Percentiles rank a stretch among this genome's conserved stretches.
Conservation (phyloP, 2,329 filamentous ascomycete genomes). For the Colletotrichum navitas region DNA sequence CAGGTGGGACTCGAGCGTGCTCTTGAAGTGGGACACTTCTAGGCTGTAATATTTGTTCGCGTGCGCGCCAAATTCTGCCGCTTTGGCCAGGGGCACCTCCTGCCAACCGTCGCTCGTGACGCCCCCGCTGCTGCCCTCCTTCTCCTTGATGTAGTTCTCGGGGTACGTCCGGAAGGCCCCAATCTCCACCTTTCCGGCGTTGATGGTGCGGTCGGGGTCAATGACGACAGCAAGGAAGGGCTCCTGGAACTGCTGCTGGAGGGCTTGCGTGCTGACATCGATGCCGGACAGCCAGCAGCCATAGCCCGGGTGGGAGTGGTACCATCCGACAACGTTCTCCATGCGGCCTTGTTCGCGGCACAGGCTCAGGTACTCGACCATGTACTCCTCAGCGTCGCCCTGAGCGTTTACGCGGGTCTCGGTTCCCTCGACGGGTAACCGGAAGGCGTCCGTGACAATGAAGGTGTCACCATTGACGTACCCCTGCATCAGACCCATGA, state of each 20-base stretch:
- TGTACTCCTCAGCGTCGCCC: slow-evolving; percentile 96
- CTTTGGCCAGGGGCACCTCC: slow-evolving; percentile 90
- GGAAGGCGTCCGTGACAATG: slow-evolving; percentile 93
- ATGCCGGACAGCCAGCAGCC: slow-evolving; percentile 98
- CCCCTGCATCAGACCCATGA: slow-evolving; percentile 99
- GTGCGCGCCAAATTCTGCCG: slow-evolving; percentile 95
- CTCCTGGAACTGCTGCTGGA: slow-evolving; percentile 87
- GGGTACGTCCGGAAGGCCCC: slow-evolving; percentile 96
- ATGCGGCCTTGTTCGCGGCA: slow-evolving; percentile 81
- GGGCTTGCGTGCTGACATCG: slow-evolving; percentile 88
- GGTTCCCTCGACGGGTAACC: slow-evolving; percentile 96
- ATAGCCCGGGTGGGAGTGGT: slow-evolving; percentile 97
- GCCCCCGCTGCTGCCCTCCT: slow-evolving; percentile 49
- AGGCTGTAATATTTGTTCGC: slow-evolving; percentile 91
- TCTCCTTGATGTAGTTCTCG: slow-evolving; percentile 72
- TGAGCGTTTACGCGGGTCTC: slow-evolving; percentile 98
- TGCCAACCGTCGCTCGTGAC: slow-evolving; percentile 70
- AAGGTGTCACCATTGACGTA: slow-evolving; percentile 89
- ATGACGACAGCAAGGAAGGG: slow-evolving; percentile 95
- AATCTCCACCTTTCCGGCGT: slow-evolving; percentile 95
- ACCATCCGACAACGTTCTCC: slow-evolving; percentile 98
- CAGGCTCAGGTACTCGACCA: slow-evolving; percentile 84
- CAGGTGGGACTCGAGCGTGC: slow-evolving; percentile 86
- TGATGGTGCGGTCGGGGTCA: slow-evolving; percentile 95
- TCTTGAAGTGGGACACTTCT: slow-evolving; percentile 95